Evolutionary conservation across 257 asterid species (phyloP).

Genomic region (Datura wrightii): DNA sequence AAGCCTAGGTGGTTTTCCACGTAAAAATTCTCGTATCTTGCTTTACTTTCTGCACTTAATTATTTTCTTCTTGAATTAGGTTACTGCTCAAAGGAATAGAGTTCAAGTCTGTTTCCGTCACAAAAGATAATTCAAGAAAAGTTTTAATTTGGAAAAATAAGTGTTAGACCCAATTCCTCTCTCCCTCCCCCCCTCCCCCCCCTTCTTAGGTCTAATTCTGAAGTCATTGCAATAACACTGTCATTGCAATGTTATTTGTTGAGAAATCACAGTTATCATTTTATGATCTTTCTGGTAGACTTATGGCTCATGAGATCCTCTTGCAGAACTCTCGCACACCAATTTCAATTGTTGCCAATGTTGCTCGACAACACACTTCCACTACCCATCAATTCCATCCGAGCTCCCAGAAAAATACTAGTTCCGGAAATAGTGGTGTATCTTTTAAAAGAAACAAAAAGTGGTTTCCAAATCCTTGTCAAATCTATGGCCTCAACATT

Average conservation of each 20-base stretch:
- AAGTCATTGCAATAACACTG: no score
- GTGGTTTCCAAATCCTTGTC: background rate
- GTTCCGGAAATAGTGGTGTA: background rate
- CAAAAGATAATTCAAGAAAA: no score
- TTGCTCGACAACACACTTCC: background rate
- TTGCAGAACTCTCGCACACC: background rate
- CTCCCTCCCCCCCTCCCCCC: no score
- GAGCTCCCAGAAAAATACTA: background rate
- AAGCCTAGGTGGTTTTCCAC: no score
- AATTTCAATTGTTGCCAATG: background rate
- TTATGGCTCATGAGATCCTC: background rate
- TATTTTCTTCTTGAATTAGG: no score
- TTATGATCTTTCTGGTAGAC: background rate
- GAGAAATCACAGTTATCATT: background rate
- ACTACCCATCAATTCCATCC: background rate
- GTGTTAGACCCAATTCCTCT: no score
- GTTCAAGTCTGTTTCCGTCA: no score
- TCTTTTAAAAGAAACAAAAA: background rate
- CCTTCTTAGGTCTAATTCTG: no score
- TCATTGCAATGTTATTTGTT: background rate
- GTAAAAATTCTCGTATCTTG: no score
- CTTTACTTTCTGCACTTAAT: no score
- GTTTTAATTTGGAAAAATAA: no score
- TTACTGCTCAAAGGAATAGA: no score
- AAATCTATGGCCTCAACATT: background rate